Percentiles rank a stretch among this genome's conserved stretches.
Evolutionary conservation across 352 stramenopile species (phyloP).

Genomic region (Aphanomyces astaci): DNA sequence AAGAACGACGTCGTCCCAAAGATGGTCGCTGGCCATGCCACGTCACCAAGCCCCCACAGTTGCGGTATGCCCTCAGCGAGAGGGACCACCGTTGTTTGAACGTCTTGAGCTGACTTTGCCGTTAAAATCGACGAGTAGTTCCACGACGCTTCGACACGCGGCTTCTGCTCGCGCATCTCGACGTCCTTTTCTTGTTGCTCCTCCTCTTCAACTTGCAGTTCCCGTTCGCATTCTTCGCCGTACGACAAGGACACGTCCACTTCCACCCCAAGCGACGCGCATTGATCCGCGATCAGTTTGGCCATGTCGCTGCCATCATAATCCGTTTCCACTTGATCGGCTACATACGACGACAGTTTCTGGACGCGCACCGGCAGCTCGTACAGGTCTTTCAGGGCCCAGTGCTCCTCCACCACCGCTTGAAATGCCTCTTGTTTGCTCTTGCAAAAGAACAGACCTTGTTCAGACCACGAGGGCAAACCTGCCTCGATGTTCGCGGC

Average conservation of each 20-base stretch:
- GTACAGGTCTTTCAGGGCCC: constrained; percentile 40
- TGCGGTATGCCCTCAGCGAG: not conserved
- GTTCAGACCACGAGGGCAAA: constrained; percentile 68
- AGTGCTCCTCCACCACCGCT: constrained; percentile 44
- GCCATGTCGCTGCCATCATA: not conserved
- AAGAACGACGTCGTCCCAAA: constrained; percentile 24
- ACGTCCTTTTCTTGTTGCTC: constrained; percentile 32
- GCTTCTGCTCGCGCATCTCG: not conserved
- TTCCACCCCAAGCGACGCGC: constrained; percentile 13
- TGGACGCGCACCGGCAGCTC: constrained; percentile 31
- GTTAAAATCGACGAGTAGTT: constrained; percentile 23
- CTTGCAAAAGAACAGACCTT: constrained; percentile 59
- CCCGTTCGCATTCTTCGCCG: constrained; percentile 45
- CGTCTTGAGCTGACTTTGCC: constrained; percentile 2
- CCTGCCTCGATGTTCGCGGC: constrained; percentile 48
- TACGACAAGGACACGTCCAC: constrained; percentile 37
- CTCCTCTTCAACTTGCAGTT: constrained; percentile 50
- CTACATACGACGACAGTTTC: constrained; percentile 30
- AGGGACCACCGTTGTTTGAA: not conserved
- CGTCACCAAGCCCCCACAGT: constrained; percentile 14
- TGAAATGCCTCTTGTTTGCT: constrained; percentile 23
- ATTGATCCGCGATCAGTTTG: constrained; percentile 21
- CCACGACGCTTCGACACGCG: constrained; percentile 26
- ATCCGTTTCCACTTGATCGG: not conserved
- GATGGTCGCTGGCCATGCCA: constrained; percentile 44